Conservation (phyloP, 768 basidiomycete genomes). For the Leucocoprinus birnbaumii region DNA sequence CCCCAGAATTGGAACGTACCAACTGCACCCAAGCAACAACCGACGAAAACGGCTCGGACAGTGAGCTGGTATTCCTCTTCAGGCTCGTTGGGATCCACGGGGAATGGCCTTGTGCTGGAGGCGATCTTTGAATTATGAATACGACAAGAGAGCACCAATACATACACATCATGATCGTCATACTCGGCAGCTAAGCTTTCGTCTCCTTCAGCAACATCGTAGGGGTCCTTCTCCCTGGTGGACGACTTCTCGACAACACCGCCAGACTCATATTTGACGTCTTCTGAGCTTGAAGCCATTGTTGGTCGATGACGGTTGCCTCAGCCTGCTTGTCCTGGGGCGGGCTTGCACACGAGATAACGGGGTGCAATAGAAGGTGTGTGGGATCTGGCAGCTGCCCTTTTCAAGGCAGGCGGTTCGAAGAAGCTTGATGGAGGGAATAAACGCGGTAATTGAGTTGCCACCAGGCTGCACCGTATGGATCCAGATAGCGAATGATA, state of each 20-base stretch:
- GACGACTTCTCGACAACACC: constrained; percentile 14
- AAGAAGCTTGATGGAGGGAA: not conserved
- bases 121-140: not conserved
- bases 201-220: constrained; percentile 18
- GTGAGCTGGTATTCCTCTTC: constrained; percentile 53
- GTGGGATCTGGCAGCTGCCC: not conserved
- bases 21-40: constrained; percentile 48
- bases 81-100: constrained; percentile 42
- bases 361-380: constrained; percentile 7
- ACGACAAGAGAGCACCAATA: constrained; percentile 4
- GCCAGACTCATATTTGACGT: constrained; percentile 11
- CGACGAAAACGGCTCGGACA: constrained; percentile 48
- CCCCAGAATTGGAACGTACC: not conserved
- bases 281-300: constrained; percentile 2
- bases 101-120: constrained; percentile 46
- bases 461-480: constrained; percentile 5
- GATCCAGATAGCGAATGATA: not conserved
- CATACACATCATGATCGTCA: constrained; percentile 38
- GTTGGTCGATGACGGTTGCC: not conserved
- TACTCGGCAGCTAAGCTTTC: constrained; percentile 17
- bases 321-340: not conserved
- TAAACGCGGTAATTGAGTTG: not conserved
- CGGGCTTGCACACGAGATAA: not conserved
- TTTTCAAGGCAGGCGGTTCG: not conserved
- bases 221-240: constrained; percentile 20